Conservation (phyloP, 2,329 filamentous ascomycete species). For the Pleoardoris graminearum region DNA sequence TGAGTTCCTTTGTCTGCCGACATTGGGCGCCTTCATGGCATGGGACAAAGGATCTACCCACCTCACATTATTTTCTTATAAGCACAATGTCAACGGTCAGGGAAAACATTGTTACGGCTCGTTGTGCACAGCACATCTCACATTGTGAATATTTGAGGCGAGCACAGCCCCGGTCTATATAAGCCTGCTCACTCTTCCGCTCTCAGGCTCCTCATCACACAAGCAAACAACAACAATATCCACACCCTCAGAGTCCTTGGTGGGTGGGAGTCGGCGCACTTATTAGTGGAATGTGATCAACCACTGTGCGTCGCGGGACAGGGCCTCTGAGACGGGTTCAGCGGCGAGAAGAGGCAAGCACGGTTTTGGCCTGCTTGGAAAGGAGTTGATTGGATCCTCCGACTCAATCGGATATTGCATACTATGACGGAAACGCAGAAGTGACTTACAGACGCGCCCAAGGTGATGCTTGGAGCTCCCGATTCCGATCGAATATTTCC, state of each 20-base stretch:
- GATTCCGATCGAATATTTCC: not conserved
- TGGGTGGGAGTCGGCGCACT: constrained; percentile 1
- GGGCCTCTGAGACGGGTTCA: not conserved
- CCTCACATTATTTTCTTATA: too few relatives aligned
- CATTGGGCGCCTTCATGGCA: too few relatives aligned
- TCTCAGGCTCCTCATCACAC: not conserved
- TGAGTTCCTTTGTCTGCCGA: too few relatives aligned
- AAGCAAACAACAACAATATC: constrained; percentile 2
- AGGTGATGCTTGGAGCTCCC: not conserved
- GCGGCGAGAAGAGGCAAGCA: not conserved
- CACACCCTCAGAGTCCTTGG: not conserved
- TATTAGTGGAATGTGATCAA: not conserved
- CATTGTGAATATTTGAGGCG: not conserved
- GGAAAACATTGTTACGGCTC: not conserved
- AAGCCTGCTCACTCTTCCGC: not conserved
- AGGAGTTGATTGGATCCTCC: not conserved
- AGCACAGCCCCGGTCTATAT: not conserved
- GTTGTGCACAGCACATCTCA: not conserved
- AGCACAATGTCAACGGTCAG: too few relatives aligned
- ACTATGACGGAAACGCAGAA: not conserved
- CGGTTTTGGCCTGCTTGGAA: not conserved
- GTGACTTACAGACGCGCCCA: not conserved
- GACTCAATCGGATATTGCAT: not conserved
- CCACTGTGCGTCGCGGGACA: constrained; percentile 1
- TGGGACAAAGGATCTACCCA: too few relatives aligned